Conservation (phyloP, 495 filamentous ascomycete genomes). For the Sporormia fimetaria region DNA sequence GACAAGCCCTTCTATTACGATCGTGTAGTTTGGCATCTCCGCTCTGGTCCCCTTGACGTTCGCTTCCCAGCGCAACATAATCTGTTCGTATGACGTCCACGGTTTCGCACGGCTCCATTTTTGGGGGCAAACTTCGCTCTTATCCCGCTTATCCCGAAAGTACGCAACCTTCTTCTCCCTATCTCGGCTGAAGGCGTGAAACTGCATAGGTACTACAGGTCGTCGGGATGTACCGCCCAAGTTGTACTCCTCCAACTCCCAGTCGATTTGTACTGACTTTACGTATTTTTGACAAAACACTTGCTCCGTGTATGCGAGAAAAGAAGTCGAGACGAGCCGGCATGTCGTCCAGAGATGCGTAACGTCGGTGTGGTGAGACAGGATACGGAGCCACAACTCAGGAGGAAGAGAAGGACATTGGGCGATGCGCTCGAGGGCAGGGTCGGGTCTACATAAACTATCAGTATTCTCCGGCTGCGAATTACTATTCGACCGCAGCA, state of each 20-base stretch:
- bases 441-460: no score
- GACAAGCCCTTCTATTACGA: slow-evolving; percentile 9
- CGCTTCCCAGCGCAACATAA: slow-evolving; percentile 12
- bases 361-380: slow-evolving; percentile 13
- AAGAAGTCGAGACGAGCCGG: slow-evolving; percentile 16
- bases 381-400: slow-evolving; percentile 24
- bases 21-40: slow-evolving; percentile 15
- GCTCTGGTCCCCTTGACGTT: slow-evolving; percentile 1
- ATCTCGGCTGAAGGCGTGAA: slow-evolving; percentile 3
- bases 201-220: slow-evolving; percentile 5
- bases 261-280: slow-evolving; percentile 8
- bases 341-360: slow-evolving; percentile 22
- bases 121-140: not conserved
- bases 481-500: no score
- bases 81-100: not conserved
- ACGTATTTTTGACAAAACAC: slow-evolving; percentile 15
- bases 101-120: not conserved
- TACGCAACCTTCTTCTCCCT: not conserved
- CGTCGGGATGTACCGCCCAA: slow-evolving; percentile 12
- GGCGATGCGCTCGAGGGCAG: not conserved
- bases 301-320: slow-evolving; percentile 18
- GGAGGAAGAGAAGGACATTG: slow-evolving; percentile 19
- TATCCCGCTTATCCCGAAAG: slow-evolving; percentile 5
- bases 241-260: slow-evolving; percentile 18
- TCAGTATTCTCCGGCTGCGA: no score